Evolutionary conservation across 129 eudicot species (phyloP), one percentile per base, ranked within the genome.

Genomic region (Heracleum sosnowskyi): DNA sequence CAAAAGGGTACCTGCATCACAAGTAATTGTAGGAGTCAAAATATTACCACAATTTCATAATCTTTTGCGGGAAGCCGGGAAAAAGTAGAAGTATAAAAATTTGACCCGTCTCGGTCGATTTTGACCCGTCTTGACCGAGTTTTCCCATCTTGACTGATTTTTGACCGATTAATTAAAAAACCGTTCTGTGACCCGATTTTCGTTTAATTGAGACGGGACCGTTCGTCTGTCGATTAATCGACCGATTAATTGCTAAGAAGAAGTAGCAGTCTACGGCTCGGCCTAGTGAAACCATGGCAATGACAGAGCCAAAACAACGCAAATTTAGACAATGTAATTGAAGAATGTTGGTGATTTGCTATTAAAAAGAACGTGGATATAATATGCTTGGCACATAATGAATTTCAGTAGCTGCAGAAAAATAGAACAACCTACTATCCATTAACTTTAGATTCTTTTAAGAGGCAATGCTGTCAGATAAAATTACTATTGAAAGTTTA

Each of bases 1-100:
- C 90, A 82, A 85, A 90, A 39, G 88, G 60, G 83, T 90, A 96
- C 91, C 99, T 96, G 88, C 85, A 86, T 78, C 40, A 78, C 18
- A 69, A 77, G n/a, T 70, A 39, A 47, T 51, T 9, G 20, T 64
- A 55, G 29, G 57, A 62, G 63, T 20, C 63, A 10, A 24, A 64
- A 0, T 45, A 11, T n/a, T 37, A 24, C 64, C 64, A 78, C 44
- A 69, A 57, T 75, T 60, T 47, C 4, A 18, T n/a, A n/a, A n/a
- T n/a, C n/a, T n/a, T 22, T 68, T 13, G 15, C 6, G 37, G 5
- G 13, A n/a, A n/a, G n/a, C n/a, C n/a, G n/a, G n/a, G n/a, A 79
- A 49, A 11, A n/a, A 79, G 77, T 47, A 37, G 18, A 71, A 26
- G 28, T 16, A 18, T n/a, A 74, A n/a, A 41, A 17, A 74, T 53